These are phyloP conservation scores for Avena sativa DNA, from an alignment of 176 grass and related monocot species.

Conservation along the genomic window DNA sequence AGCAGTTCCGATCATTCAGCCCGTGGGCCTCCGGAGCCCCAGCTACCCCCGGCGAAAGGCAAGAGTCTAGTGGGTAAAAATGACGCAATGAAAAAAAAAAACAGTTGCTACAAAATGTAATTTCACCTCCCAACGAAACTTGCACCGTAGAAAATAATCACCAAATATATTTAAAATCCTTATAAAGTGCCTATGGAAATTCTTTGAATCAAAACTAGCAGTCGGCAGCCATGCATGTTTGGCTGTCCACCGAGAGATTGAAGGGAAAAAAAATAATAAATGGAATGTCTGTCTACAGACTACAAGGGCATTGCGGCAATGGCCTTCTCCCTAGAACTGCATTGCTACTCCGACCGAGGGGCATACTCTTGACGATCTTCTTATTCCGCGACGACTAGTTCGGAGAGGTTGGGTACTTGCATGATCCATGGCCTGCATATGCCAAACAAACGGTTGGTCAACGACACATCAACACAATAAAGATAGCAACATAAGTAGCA, in stretches of 20 bases:
- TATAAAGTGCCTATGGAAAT: not conserved
- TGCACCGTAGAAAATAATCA: not conserved
- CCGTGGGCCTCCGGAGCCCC: too few relatives aligned
- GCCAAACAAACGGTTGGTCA: not conserved
- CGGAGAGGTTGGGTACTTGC: constrained; percentile 38
- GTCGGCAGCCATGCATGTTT: not conserved
- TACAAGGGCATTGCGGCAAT: constrained; percentile 35
- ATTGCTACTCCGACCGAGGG: not conserved
- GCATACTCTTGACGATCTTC: not conserved
- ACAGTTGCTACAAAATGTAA: not conserved
- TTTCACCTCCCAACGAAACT: not conserved
- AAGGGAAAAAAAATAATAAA: not conserved
- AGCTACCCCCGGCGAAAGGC: too few relatives aligned
- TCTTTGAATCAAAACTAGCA: not conserved
- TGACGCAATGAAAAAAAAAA: not conserved
- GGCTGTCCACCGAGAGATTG: not conserved
- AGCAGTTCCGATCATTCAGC: too few relatives aligned
- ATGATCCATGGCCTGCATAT: constrained; percentile 46
- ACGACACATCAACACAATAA: not conserved
- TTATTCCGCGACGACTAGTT: not conserved
- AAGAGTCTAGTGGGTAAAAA: too few relatives aligned
- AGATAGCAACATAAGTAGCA: not conserved
- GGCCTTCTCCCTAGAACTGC: constrained; percentile 18
- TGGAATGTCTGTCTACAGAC: not conserved
- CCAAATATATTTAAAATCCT: too few relatives aligned